Evolutionary conservation across 2,329 filamentous ascomycete genomes (phyloP).

Genomic region (Decorospora gaudefroyi): DNA sequence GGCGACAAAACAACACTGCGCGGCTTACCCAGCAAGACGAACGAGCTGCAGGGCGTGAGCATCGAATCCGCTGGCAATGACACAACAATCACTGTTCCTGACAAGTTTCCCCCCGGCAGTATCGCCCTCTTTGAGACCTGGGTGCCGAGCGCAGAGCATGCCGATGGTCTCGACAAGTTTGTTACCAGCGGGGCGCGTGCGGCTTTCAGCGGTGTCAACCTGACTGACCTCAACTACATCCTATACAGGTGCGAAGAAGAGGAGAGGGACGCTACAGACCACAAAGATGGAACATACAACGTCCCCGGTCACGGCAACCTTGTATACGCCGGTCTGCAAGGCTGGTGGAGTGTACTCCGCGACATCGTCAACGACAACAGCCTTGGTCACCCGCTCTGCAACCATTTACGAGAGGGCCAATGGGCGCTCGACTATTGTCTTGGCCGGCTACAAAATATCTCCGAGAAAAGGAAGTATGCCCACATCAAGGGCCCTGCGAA

Average conservation of each 20-base stretch:
- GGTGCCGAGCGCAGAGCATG: conserved; percentile 86
- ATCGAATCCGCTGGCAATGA: conserved; percentile 74
- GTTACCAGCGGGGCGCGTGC: conserved; percentile 79
- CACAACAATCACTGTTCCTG: conserved; percentile 77
- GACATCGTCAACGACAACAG: conserved; percentile 86
- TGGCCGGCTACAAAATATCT: conserved; percentile 73
- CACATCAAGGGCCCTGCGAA: conserved; percentile 67
- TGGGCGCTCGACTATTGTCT: conserved; percentile 92
- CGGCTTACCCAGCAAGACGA: conserved; percentile 82
- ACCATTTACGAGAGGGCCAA: conserved; percentile 86
- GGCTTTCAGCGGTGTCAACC: conserved; percentile 73
- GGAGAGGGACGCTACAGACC: conserved; percentile 76
- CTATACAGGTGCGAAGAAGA: conserved; percentile 92
- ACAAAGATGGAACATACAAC: conserved; percentile 83
- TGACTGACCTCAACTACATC: conserved; percentile 87
- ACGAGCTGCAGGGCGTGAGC: conserved; percentile 72
- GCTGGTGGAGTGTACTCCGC: conserved; percentile 93
- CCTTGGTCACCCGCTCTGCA: conserved; percentile 88
- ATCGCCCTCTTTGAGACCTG: conserved; percentile 96
- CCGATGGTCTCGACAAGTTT: conserved; percentile 79
- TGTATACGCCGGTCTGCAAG: conserved; percentile 95
- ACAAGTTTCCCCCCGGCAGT: conserved; percentile 87
- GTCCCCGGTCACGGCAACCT: conserved; percentile 83
- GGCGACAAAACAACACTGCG: conserved; percentile 72
- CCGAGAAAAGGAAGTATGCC: conserved; percentile 64